phyloP scores from a whole-genome alignment of 2,329 filamentous ascomycete genomes.

The Rosellinia necatrix region DNA sequence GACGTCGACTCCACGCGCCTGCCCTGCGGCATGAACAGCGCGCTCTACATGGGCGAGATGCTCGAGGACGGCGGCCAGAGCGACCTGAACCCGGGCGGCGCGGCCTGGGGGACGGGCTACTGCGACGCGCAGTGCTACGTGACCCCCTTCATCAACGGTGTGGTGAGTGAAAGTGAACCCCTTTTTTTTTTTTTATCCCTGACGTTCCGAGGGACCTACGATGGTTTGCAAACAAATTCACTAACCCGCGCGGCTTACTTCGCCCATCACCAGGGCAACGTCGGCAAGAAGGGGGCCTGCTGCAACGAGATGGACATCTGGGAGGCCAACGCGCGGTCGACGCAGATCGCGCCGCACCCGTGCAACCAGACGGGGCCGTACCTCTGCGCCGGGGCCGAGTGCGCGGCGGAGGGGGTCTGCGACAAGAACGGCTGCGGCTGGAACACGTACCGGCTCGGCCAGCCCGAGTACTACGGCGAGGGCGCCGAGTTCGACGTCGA shows the following conservation, averaged over 20 bases:
- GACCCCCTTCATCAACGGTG: constrained; percentile 45
- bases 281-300: constrained; percentile 43
- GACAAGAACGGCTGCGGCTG: constrained; percentile 45
- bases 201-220: no score
- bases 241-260: no score
- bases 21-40: constrained; percentile 66
- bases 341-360: constrained; percentile 44
- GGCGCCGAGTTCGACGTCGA: constrained; percentile 40
- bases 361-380: constrained; percentile 42
- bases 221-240: no score
- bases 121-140: constrained; percentile 46
- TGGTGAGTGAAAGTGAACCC: constrained; percentile 42
- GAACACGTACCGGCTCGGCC: constrained; percentile 43
- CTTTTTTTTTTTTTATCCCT: no score
- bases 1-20: constrained; percentile 67
- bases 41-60: constrained; percentile 67
- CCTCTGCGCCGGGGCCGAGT: constrained; percentile 40
- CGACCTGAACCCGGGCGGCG: constrained; percentile 46
- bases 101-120: constrained; percentile 46
- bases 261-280: constrained; percentile 42
- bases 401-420: constrained; percentile 40
- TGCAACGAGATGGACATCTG: constrained; percentile 48
- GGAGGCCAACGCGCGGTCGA: constrained; percentile 45
- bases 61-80: constrained; percentile 58
- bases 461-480: constrained; percentile 41